Base-by-base conservation (phyloP, 2,329 filamentous ascomycete genomes). In the Huntiella bhutanensis region DNA sequence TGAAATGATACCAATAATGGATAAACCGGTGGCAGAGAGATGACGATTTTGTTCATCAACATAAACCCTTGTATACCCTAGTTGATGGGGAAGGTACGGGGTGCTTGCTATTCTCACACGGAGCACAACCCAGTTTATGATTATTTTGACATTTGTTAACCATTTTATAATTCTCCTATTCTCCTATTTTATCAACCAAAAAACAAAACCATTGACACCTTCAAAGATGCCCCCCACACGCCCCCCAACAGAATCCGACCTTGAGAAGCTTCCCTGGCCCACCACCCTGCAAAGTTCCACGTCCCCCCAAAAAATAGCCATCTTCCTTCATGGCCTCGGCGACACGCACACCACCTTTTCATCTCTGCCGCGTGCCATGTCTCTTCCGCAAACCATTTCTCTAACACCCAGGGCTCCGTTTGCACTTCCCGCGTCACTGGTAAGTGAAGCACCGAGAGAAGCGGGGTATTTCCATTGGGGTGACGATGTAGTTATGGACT, bases 291-390 rank as follows among this genome's bases (percentile, higher is more conserved):
- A 69, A 53, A 69, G 65, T 56, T 69, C 70, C 37, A 59, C 64
- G 22, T 68, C 71, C 34, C 73, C 80, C 51, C 71, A 71, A 10
- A 74, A 80, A 7, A 81, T 77, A 38, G 80, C 87, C 54, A 69
- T 92, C 53, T 74, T 93, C 51, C 75, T 93, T 49, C 86, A 93
- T 60, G 85, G 85, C 52, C 72, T 93, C 10, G 86, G 86, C 51
- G 86, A 93, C 62, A 75, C 71, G 33, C 72, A 83, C 50, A 56
- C 59, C 3, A 68, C 81, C 33, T 92, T 91, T 59, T 70, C 73
- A 50, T 63, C 64, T 39, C 80, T 93, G 51, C 82, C 77, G 15
- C 66, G 67, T 48, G 75, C 74, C 53, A 63, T 93, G 51, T 67
- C 71, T 51, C 73, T 93, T 3, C 84, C 85, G 0, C 82, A 86